Base-by-base conservation (phyloP, 2,329 filamentous ascomycete species). In the Talaromyces sp. region DNA sequence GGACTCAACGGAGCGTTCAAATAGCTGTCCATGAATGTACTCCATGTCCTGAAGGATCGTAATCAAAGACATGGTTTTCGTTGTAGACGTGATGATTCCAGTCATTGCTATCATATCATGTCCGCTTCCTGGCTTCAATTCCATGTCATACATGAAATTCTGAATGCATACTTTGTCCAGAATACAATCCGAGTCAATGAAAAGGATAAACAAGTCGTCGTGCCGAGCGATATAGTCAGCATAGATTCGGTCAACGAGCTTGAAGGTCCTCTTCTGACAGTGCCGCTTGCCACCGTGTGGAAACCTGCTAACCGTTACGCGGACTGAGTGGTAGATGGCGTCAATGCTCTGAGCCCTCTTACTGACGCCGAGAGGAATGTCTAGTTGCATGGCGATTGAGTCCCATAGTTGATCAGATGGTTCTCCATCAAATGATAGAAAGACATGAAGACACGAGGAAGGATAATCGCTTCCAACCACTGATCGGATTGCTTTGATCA, bases 61-160 rank as follows among this genome's bases (percentile, higher is more conserved):
- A 73, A 98, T 91, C 64, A 98, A 82, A 70, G 90, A 92, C 76
- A 96, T 90, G 72, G 91, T 95, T 71, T 90, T 87, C 0, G 94
- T 97, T 0, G 93, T 97, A 0, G 93, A 94, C 1, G 94, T 98
- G 73, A 98, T 98, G 73, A 98, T 91, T 37, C 94, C 94, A 15
- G 94, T 98, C 92, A 97, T 97, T 62, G 94, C 94, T 73, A 98
- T 84, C 92, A 97, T 97, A 75, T 96, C 92, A 74, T 89, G 88
- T 74, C 91, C 88, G 79, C 93, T 96, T 63, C 93, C 93, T 0
- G 94, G 94, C 77, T 94, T 97, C 67, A 98, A 83, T 78, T 98
- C 93, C 95, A 98, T 98, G 75, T 98, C 94, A 78, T 95, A 97
- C 81, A 98, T 91, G 79, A 98, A 98, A 77, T 97, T 98, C 75